Evolutionary conservation across 1,284 basidiomycete species (phyloP).

Genomic region (Volvariella volvacea): DNA sequence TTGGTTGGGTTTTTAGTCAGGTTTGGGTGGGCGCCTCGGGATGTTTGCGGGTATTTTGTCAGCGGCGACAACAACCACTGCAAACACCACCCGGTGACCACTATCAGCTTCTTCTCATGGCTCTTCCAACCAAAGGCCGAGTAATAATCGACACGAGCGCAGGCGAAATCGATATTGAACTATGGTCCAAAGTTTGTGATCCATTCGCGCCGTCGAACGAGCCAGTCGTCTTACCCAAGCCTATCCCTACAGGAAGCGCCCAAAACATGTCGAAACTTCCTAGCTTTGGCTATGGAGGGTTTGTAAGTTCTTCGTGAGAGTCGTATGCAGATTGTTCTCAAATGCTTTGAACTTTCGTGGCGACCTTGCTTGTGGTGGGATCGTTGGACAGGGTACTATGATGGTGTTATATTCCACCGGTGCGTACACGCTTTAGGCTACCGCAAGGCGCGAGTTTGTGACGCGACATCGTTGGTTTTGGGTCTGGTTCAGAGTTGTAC

Average conservation of each 20-base stretch:
- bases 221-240: neutral
- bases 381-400: conserved; percentile 98
- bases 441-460: neutral
- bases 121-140: conserved; percentile 77
- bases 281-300: conserved; percentile 89
- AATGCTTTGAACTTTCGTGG: conserved; percentile 1
- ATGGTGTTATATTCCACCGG: conserved; percentile 85
- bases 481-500: conserved; percentile 52
- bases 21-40: no score
- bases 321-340: conserved; percentile 7
- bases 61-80: no score
- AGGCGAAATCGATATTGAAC: conserved; percentile 90
- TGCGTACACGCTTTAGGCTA: conserved; percentile 22
- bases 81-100: no score
- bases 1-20: no score
- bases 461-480: no score
- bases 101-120: conserved; percentile 47
- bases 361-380: no score
- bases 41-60: no score
- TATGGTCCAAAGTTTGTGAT: conserved; percentile 78
- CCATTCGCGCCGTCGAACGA: neutral
- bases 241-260: conserved; percentile 78
- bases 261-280: conserved; percentile 89
- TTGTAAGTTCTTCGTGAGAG: conserved; percentile 23
- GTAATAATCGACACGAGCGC: conserved; percentile 87